These are phyloP conservation scores for Kandelia obovata DNA, from an alignment of 345 rosid genomes.

Conservation along the genomic window DNA sequence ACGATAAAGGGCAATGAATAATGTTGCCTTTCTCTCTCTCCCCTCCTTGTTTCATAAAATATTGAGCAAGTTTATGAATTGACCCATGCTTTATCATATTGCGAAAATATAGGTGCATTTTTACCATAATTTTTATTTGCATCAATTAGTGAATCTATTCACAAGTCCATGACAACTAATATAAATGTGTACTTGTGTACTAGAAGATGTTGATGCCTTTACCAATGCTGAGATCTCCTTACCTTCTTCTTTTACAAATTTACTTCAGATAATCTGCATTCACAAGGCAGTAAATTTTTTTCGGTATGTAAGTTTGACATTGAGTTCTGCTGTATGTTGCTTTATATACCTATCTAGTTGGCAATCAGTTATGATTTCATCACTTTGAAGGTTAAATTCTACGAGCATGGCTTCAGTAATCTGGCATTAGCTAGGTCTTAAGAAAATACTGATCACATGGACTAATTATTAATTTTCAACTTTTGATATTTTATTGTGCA, in stretches of 20 bases:
- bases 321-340: neutral
- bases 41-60: neutral
- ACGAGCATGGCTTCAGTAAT: neutral
- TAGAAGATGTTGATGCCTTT: neutral
- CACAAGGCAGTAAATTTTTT: too few relatives aligned
- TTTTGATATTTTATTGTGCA: constrained; percentile 36
- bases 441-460: neutral
- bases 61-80: neutral
- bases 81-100: too few relatives aligned
- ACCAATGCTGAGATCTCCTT: neutral
- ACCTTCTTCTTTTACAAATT: neutral
- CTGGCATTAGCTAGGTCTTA: neutral
- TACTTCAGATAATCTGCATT: neutral
- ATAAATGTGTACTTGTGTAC: too few relatives aligned
- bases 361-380: neutral
- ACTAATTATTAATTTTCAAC: constrained; percentile 19
- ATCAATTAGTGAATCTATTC: too few relatives aligned
- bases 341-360: neutral
- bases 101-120: neutral
- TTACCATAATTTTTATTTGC: neutral
- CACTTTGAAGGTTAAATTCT: constrained; percentile 2
- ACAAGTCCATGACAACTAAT: too few relatives aligned
- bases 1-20: constrained; percentile 16
- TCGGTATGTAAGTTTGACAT: neutral
- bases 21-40: neutral